Evolutionary conservation across 2,329 filamentous ascomycete species (phyloP), one percentile per base, ranked within the genome.

Genomic region (Aspergillus pseudotamarii): DNA sequence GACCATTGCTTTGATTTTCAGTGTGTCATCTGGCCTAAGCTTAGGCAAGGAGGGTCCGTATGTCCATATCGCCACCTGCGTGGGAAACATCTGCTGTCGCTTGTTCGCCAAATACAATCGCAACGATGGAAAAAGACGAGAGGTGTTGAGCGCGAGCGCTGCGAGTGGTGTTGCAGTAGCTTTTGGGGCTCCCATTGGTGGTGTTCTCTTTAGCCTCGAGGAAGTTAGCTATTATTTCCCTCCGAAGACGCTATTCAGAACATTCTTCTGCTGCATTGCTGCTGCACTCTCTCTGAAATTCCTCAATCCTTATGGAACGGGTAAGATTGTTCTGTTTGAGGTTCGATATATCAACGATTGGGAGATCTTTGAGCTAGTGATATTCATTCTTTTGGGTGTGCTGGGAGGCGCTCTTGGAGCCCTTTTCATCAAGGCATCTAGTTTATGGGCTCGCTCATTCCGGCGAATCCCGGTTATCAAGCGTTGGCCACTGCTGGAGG

Each of bases 201-300:
- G 94, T 58, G 93, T 97, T 1, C 84, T 98, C 3, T 98, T 98
- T 78, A 93, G 93, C 38, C 79, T 98, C 34, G 95, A 99, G 78
- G 95, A 98, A 84, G 94, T 98, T 66, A 89, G 81, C 69, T 98
- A 98, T 78, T 98, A 98, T 78, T 98, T 98, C 76, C 94, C 95
- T 0, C 93, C 94, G 6, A 98, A 99, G 81, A 98, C 94, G 0
- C 85, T 99, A 10, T 99, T 99, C 81, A 85, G 95, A 59, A 98
- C 95, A 0, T 99, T 99, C 78, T 98, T 98, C 79, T 98, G 94
- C 82, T 98, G 94, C 78, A 98, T 98, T 71, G 90, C 83, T 36
- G 94, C 95, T 1, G 93, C 95, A 0, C 80, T 99, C 38, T 94
- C 94, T 1, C 83, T 99, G 69, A 97, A 97, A 73, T 97, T 97